Percentiles rank a stretch among this genome's conserved stretches.
These are phyloP conservation scores for Coprinellus micaceus DNA, from an alignment of 768 basidiomycete species.

Conservation along the genomic window DNA sequence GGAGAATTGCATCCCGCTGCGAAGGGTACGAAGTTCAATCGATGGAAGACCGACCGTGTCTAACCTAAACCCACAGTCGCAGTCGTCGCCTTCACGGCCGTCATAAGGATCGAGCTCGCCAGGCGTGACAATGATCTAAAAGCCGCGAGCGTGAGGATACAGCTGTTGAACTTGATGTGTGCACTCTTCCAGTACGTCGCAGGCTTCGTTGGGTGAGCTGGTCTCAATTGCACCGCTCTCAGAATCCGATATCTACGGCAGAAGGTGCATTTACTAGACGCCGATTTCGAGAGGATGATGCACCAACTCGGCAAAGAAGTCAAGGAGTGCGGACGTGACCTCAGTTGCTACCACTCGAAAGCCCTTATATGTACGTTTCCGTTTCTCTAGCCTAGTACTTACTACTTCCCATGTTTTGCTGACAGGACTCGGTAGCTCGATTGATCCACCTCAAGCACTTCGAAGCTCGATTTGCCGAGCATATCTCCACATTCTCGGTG, in stretches of 20 bases:
- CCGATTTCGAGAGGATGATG: conserved; percentile 25
- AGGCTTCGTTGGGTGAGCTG: not conserved
- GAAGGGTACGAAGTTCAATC: too few relatives aligned
- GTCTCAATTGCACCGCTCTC: conserved; percentile 23
- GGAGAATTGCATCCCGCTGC: too few relatives aligned
- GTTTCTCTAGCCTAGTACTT: not conserved
- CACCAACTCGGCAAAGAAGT: conserved; percentile 35
- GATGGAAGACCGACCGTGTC: too few relatives aligned
- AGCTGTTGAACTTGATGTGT: conserved; percentile 49
- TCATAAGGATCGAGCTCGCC: conserved; percentile 44
- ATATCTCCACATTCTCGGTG: conserved; percentile 25
- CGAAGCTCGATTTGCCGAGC: conserved; percentile 29
- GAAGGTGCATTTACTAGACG: conserved; percentile 14
- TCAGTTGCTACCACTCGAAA: conserved; percentile 43
- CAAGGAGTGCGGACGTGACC: conserved; percentile 37
- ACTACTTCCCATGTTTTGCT: not conserved
- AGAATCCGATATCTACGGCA: not conserved
- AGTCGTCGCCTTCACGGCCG: conserved; percentile 46
- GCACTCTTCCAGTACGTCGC: conserved; percentile 38
- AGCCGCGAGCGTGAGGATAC: conserved; percentile 38
- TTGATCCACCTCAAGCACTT: conserved; percentile 21
- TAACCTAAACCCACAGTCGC: too few relatives aligned
- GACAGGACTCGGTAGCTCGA: not conserved
- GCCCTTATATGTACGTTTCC: conserved; percentile 31
- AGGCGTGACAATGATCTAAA: conserved; percentile 50